Evolutionary conservation across 2,329 filamentous ascomycete genomes (phyloP), one percentile per base, ranked within the genome.

Genomic region (Colletotrichum siamense): DNA sequence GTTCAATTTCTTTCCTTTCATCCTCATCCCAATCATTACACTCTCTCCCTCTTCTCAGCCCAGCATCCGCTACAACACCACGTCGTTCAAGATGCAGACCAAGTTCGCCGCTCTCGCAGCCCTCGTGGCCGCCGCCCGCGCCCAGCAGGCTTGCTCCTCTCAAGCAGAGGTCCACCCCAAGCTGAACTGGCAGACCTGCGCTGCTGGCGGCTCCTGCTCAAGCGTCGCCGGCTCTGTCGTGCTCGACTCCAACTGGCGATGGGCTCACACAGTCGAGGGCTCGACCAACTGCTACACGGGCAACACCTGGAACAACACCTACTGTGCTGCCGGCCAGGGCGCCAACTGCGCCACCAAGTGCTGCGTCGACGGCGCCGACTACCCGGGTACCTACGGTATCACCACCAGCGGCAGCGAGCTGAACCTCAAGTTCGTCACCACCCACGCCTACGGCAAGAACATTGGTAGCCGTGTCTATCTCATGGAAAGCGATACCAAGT

Each of bases 161-260:
- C 86, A 83, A 65, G 77, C 85, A 13, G 91, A 92, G 80, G 86
- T 79, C 34, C 91, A 92, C 81, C 91, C 91, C 22, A 74, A 86
- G 32, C 83, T 93, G 79, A 86, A 82, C 73, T 91, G 89, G 88
- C 85, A 88, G 76, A 86, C 87, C 79, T 93, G 91, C 83, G 87
- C 89, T 44, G 80, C 83, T 26, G 85, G 83, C 72, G 89, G 90
- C 75, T 84, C 82, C 70, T 93, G 91, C 85, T 87, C 84, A 30
- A 85, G 82, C 69, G 86, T 90, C 79, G 79, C 81, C 55, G 90
- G 88, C 57, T 88, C 87, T 44, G 86, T 93, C 59, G 89, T 89
- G 69, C 83, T 93, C 79, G 91, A 93, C 77, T 82, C 90, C 80
- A 92, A 92, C 85, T 92, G 91, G 90, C 88, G 91, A 76, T 92